A percentile compares a stretch with the other conserved stretches of the same genome.
Evolutionary conservation across 108 stramenopile genomes (phyloP).

Genomic region (Nannochloropsis gaditana): DNA sequence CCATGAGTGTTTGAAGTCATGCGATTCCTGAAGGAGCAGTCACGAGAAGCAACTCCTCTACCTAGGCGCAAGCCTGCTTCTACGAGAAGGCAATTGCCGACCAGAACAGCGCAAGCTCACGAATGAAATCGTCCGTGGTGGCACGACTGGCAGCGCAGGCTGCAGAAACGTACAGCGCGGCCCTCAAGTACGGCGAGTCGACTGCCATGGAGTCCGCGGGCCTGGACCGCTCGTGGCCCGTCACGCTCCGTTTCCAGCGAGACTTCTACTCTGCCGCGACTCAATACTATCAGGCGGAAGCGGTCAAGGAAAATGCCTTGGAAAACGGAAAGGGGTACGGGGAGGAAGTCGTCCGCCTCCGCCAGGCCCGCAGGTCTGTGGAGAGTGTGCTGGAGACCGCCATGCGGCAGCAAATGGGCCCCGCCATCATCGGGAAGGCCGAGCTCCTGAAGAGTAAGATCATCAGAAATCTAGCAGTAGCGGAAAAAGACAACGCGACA

Average conservation of each 20-base stretch:
- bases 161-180: conserved; percentile 21
- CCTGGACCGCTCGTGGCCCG: conserved; percentile 33
- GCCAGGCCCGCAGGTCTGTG: not conserved
- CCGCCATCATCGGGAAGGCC: conserved; percentile 28
- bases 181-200: not conserved
- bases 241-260: conserved; percentile 33
- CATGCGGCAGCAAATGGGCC: not conserved
- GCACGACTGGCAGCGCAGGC: conserved; percentile 37
- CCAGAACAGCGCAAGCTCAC: conserved; percentile 29
- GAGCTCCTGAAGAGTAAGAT: conserved; percentile 25
- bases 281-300: conserved; percentile 34
- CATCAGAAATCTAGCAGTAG: not conserved
- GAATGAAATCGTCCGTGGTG: conserved; percentile 30
- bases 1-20: no score
- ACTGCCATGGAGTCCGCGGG: conserved; percentile 32
- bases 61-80: conserved; percentile 42
- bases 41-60: not conserved
- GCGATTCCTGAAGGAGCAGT: no score
- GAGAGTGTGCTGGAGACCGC: not conserved
- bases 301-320: not conserved
- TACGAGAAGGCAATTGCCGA: conserved; percentile 37
- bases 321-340: not conserved
- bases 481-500: conserved; percentile 29
- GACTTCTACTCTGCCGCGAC: conserved; percentile 27
- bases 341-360: not conserved